Evolutionary conservation across 1,284 basidiomycete genomes (phyloP), one percentile per base, ranked within the genome.

Genomic region (Trichosporon ovoides): DNA sequence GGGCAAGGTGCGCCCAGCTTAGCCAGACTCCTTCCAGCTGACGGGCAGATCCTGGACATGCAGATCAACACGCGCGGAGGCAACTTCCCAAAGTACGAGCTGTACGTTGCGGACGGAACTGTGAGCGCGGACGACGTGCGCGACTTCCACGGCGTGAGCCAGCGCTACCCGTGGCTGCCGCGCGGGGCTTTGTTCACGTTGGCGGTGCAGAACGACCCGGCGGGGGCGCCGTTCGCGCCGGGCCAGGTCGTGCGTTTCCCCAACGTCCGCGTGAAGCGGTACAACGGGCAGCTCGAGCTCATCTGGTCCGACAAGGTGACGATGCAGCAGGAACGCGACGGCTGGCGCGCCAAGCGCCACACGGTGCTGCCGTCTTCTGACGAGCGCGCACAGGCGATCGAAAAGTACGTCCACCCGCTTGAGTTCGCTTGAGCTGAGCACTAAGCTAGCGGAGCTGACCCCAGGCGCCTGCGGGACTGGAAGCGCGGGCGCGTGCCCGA

Each of bases 81-180:
- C 33, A 22, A 19, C n/a, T 50, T 31, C 13, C 62, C 65, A 12
- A 40, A 34, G 7, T 36, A 58, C 28, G 73, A 75, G 49, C 43
- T 74, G 0, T 75, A 73, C 63, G 54, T 73, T 6, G 53, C 70
- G 1, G 73, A 75, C 54, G 73, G 73, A 11, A 73, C 73, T 3
- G 52, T 59, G 3, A 60, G 55, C 6, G n/a, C 38, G 2, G 16
- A 19, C 3, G 19, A 37, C 6, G 57, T 59, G 13, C 61, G 65
- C 34, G 72, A 73, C 57, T 73, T 61, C 38, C 71, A 70, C 55
- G 34, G 56, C 16, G 38, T 69, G 16, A 19, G 38, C 1, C 43
- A 37, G 16, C 19, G 43, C 13, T 16, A 56, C 3, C 56, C 56
- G 2, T 46, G 50, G 7, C 22, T 37, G 3, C 43, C 43, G 22